phyloP scores from a whole-genome alignment of 2,329 filamentous ascomycete genomes.

The Clonostachys chloroleuca region DNA sequence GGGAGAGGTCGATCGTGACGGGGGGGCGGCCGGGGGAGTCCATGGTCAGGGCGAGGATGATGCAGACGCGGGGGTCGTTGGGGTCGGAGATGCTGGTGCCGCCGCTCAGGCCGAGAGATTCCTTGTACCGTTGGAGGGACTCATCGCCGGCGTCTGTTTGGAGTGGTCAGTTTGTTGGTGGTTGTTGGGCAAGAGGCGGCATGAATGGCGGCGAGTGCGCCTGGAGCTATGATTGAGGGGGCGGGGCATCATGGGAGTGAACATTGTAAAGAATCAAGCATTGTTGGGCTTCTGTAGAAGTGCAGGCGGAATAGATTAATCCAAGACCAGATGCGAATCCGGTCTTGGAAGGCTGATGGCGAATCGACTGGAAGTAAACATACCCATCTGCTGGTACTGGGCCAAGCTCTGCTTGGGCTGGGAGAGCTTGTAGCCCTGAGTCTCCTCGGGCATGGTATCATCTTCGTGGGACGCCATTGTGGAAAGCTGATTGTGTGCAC shows the following conservation, averaged over 20 bases:
- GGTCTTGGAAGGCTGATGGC: background rate
- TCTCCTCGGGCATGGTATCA: constrained; percentile 82
- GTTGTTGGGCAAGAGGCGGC: background rate
- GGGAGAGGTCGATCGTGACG: constrained; percentile 83
- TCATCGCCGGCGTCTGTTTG: constrained; percentile 69
- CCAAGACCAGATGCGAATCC: background rate
- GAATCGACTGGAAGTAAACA: constrained; percentile 22
- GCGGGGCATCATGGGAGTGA: too few relatives aligned
- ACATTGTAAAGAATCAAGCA: too few relatives aligned
- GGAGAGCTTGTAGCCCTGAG: constrained; percentile 95
- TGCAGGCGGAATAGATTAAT: background rate
- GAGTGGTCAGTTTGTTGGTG: background rate
- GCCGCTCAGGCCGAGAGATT: constrained; percentile 82
- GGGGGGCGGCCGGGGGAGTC: constrained; percentile 78
- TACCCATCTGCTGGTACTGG: constrained; percentile 91
- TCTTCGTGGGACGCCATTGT: constrained; percentile 64
- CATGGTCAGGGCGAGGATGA: constrained; percentile 88
- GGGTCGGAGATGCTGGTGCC: constrained; percentile 70
- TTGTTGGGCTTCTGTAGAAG: background rate
- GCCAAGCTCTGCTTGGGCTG: constrained; percentile 95
- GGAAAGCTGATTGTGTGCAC: background rate
- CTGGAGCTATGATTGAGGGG: too few relatives aligned
- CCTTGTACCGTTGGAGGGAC: constrained; percentile 95
- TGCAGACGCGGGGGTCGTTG: constrained; percentile 83
- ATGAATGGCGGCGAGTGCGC: too few relatives aligned